Evolutionary conservation across 164 flowering plant genomes (phyloP), one percentile per base, ranked within the genome.

Genomic region (Chimonanthus salicifolius): DNA sequence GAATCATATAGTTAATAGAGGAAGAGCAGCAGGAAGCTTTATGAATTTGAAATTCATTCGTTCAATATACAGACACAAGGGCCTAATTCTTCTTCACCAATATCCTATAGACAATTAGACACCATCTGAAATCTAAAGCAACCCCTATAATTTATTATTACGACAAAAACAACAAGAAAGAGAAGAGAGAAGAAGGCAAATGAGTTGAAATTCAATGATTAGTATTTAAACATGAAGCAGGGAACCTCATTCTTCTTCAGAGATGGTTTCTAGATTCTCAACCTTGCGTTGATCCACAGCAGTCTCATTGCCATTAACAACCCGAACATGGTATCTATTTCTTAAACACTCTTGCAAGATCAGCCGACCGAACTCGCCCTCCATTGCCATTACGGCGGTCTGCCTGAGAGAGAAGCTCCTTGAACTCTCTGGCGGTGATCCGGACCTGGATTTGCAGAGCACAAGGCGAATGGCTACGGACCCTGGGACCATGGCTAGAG

Each of bases 181-280:
- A 33, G 33, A 33, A 33, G 10, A 54, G 60, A 10, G 60, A 54
- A 11, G 60, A 9, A 54, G 13, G 3, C 60, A 3, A 1, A 33
- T 33, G 4, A 54, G 15, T 16, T 51, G 13, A 51, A 51, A 7
- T 7, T 51, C 58, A 51, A 51, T 51, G 58, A 51, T 51, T 54
- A 54, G 11, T 10, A 54, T 13, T 11, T 3, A 54, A 54, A 11
- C 8, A n/a, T 54, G 60, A 13, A n/a, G 33, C 33, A 33, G 8
- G 58, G 58, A 54, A 54, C 15, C 4, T 54, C 60, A 54, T 21
- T 63, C 66, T 63, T 63, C 66, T 63, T 63, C 66, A 20, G 66
- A 7, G 20, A 63, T 63, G 66, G 66, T n/a, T 7, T 63, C 44
- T n/a, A 63, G 66, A n/a, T 10, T 8, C 66, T 4, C 21, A 20